These are phyloP conservation scores for Trametes sp. DNA, from an alignment of 1,284 basidiomycete species.

Conservation along the genomic window DNA sequence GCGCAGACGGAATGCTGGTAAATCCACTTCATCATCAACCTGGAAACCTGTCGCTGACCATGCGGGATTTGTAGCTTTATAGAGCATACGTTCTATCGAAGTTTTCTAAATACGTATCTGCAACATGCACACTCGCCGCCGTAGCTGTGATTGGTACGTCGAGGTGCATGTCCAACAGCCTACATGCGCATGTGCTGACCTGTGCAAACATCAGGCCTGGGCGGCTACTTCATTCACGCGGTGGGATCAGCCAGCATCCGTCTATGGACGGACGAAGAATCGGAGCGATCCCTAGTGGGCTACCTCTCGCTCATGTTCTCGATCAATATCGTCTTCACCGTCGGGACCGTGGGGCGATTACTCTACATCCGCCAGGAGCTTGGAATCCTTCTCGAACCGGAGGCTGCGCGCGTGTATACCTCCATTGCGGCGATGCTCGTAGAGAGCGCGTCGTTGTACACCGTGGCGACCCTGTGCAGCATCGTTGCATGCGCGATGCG, in stretches of 20 bases:
- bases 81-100: slow-evolving; percentile 36
- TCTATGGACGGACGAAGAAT: slow-evolving; percentile 33
- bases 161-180: not conserved
- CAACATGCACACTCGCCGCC: slow-evolving; percentile 7
- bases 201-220: slow-evolving; percentile 31
- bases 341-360: slow-evolving; percentile 38
- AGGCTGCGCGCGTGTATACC: slow-evolving; percentile 23
- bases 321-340: slow-evolving; percentile 41
- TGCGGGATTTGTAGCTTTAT: slow-evolving; percentile 34
- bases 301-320: slow-evolving; percentile 43
- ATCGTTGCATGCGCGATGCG: slow-evolving; percentile 41
- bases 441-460: slow-evolving; percentile 43
- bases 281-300: slow-evolving; percentile 35
- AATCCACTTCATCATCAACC: slow-evolving; percentile 5
- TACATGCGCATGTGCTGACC: not conserved
- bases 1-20: slow-evolving; percentile 44
- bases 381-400: not conserved
- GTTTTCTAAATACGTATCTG: not conserved
- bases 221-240: slow-evolving; percentile 35
- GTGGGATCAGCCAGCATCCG: slow-evolving; percentile 34
- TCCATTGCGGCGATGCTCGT: slow-evolving; percentile 37
- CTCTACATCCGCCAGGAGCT: slow-evolving; percentile 16
- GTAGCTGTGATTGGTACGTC: slow-evolving; percentile 30
- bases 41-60: not conserved
- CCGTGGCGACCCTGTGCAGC: slow-evolving; percentile 38